These are phyloP conservation scores for Hemerocallis citrina DNA, from an alignment of 106 monocot genomes.

Conservation along the genomic window DNA sequence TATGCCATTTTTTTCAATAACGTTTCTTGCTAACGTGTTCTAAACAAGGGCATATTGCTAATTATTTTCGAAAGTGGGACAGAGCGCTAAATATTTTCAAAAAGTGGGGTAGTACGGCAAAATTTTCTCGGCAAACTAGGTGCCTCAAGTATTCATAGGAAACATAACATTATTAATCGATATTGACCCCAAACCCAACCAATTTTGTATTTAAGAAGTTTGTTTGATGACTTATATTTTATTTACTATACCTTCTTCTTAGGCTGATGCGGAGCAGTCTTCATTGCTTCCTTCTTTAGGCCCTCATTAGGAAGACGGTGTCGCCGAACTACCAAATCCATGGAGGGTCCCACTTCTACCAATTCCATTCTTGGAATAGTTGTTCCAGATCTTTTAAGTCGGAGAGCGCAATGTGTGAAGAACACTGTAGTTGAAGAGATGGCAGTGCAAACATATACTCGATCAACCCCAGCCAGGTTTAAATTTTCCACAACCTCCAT, in stretches of 20 bases:
- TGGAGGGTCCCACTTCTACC: conserved; percentile 93
- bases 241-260: conserved; percentile 66
- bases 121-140: too few relatives aligned
- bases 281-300: conserved; percentile 89
- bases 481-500: conserved; percentile 82
- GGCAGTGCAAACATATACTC: conserved; percentile 69
- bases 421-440: conserved; percentile 58
- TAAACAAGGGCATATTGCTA: too few relatives aligned
- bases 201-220: too few relatives aligned
- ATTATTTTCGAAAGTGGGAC: too few relatives aligned
- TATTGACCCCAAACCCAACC: too few relatives aligned
- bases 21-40: too few relatives aligned
- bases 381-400: conserved; percentile 81
- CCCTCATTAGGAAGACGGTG: conserved; percentile 70
- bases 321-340: conserved; percentile 79
- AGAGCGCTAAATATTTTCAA: too few relatives aligned
- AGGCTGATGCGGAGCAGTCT: conserved; percentile 25
- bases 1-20: too few relatives aligned
- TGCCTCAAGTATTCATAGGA: too few relatives aligned
- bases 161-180: too few relatives aligned
- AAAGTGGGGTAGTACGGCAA: too few relatives aligned
- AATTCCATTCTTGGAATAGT: conserved; percentile 76
- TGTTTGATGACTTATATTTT: too few relatives aligned
- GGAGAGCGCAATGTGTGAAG: conserved; percentile 71
- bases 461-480: conserved; percentile 81